These are phyloP conservation scores for Phytophthora tubulina DNA, from an alignment of 352 stramenopile genomes.

Conservation along the genomic window DNA sequence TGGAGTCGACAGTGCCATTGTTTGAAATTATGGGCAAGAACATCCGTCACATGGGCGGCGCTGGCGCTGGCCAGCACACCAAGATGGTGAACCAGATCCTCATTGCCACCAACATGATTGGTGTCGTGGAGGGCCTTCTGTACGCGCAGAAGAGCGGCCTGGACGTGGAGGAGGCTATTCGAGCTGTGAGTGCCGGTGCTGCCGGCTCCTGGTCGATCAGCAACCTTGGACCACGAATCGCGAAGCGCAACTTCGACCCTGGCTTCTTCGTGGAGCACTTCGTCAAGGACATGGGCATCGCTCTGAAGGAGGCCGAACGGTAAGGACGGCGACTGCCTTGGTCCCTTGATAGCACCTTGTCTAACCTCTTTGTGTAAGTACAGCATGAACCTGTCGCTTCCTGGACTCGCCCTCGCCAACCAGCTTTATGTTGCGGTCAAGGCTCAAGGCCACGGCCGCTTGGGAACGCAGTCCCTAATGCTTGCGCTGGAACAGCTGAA, in stretches of 20 bases:
- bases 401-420: constrained; percentile 86
- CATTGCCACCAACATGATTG: constrained; percentile 92
- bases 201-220: constrained; percentile 92
- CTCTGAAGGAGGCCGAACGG: constrained; percentile 84
- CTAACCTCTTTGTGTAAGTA: constrained; percentile 3
- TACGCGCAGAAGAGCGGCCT: constrained; percentile 89
- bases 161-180: constrained; percentile 89
- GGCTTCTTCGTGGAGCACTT: constrained; percentile 94
- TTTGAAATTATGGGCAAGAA: constrained; percentile 94
- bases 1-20: constrained; percentile 81
- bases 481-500: constrained; percentile 90
- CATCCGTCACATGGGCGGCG: constrained; percentile 88
- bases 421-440: constrained; percentile 90
- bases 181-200: constrained; percentile 84
- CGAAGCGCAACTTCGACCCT: constrained; percentile 90
- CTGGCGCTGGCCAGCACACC: constrained; percentile 88
- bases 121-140: constrained; percentile 88
- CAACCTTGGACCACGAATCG: constrained; percentile 90
- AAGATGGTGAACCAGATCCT: constrained; percentile 95
- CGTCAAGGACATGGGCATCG: constrained; percentile 93
- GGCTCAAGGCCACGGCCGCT: constrained; percentile 81
- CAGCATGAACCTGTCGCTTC: constrained; percentile 90
- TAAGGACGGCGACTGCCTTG: constrained; percentile 17
- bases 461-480: constrained; percentile 91
- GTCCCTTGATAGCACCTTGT: neutral